Evolutionary conservation across 2,329 filamentous ascomycete genomes (phyloP), one percentile per base, ranked within the genome.

Genomic region (Aureobasidium uvarum): DNA sequence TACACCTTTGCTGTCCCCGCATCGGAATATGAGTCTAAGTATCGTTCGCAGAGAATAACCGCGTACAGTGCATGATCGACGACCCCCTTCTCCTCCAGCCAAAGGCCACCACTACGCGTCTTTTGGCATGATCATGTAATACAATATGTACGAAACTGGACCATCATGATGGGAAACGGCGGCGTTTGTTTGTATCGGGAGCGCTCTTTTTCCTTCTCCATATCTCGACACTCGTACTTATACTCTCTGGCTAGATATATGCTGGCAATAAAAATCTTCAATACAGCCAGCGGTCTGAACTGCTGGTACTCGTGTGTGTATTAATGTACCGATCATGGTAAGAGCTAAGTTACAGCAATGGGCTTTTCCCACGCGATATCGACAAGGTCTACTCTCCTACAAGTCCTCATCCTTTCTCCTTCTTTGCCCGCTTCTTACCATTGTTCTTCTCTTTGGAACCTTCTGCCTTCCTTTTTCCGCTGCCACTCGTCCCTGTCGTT

Each of bases 21-120:
- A 65, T 43, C 38, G 50, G 52, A 55, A 48, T n/a, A 38, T 33
- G 50, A 48, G 45, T 65, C 50, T 55, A 65, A 55, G 62, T 43
- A 43, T 45, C 14, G 20, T 39, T 25, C 51, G 43, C 64, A 65
- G 64, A 65, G 54, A 60, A 43, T 65, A 65, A 65, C 46, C 13
- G 36, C 23, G 43, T 65, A 36, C 25, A 65, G 64, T 65, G 64
- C 64, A 51, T 65, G 36, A 65, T 65, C 48, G 62, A 36, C 33
- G 18, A 18, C 20, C 16, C 11, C 41, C 14, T 23, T 25, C 41
- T 36, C 38, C 23, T 10, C 41, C n/a, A 38, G 54, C 54, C 54
- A 43, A 48, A 33, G 6, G 23, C 46, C 43, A 38, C 11, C 43
- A 16, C 23, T 33, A 43, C 39, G n/a, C 54, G 16, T 23, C 39